Percentiles rank a stretch among this genome's conserved stretches.
These are phyloP conservation scores for Oropetium thomaeum DNA, from an alignment of 176 grass and related monocot genomes.

Conservation along the genomic window DNA sequence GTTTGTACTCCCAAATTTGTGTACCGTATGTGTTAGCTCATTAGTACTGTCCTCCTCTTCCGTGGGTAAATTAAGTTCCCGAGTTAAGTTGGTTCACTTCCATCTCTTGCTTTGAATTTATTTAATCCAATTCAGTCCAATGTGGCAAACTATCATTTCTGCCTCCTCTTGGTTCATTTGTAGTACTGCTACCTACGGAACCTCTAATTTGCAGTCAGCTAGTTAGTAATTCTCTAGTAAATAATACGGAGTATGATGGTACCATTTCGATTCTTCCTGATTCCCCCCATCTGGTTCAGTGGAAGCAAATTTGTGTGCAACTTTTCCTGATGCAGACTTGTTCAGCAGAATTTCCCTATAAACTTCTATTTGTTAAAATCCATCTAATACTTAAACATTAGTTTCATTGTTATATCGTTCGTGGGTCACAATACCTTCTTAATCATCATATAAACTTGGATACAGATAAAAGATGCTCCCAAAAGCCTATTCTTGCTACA, in stretches of 20 bases:
- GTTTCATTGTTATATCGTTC: neutral
- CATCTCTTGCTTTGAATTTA: conserved; percentile 25
- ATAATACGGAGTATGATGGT: neutral
- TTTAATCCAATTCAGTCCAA: conserved; percentile 16
- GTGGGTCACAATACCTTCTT: neutral
- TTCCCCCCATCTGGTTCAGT: neutral
- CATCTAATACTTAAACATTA: neutral
- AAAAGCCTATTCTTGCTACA: conserved; percentile 2
- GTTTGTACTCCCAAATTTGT: conserved; percentile 11
- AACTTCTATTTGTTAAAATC: neutral
- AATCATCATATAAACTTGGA: conserved; percentile 1
- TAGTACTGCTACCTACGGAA: neutral
- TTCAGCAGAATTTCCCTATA: neutral
- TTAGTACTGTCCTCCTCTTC: conserved; percentile 8
- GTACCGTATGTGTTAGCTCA: neutral
- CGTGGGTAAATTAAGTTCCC: conserved; percentile 9
- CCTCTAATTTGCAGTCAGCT: neutral
- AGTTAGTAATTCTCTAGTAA: too few species aligned
- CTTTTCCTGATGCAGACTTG: neutral
- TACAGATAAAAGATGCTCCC: neutral
- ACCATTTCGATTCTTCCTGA: conserved; percentile 9
- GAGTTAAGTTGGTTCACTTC: conserved; percentile 1
- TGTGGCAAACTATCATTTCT: conserved; percentile 25
- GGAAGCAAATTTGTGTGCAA: neutral
- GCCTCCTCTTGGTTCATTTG: neutral